Conservation (phyloP, 495 filamentous ascomycete genomes). For the Penicillium canariense region DNA sequence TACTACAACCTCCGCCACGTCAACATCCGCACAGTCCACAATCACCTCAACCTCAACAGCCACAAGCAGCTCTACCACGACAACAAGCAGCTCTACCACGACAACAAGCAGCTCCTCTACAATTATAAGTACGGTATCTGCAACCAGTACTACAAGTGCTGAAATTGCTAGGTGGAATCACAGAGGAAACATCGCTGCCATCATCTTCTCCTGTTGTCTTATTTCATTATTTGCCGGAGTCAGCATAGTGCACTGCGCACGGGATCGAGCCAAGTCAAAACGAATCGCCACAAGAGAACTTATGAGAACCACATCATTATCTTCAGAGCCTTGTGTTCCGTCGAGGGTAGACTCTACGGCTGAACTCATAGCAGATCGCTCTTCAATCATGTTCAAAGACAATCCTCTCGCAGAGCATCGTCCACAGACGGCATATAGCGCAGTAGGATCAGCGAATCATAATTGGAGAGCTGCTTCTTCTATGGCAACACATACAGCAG, state of each 20-base stretch:
- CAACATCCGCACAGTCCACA: background rate
- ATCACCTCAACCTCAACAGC: background rate
- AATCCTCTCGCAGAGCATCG: slow-evolving; percentile 1
- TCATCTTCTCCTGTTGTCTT: slow-evolving; percentile 9
- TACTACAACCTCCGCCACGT: background rate
- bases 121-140: slow-evolving; percentile 11
- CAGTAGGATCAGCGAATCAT: background rate
- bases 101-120: slow-evolving; percentile 5
- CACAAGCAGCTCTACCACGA: no score
- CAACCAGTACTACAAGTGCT: slow-evolving; percentile 12
- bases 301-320: background rate
- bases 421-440: background rate
- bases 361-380: slow-evolving; percentile 4
- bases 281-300: slow-evolving; percentile 11
- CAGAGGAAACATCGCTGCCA: slow-evolving; percentile 15
- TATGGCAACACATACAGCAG: no score
- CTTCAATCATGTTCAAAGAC: slow-evolving; percentile 9
- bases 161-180: slow-evolving; percentile 10
- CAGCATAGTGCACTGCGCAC: slow-evolving; percentile 10
- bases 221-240: slow-evolving; percentile 18
- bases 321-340: background rate
- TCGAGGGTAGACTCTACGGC: slow-evolving; percentile 5
- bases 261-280: slow-evolving; percentile 9
- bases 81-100: slow-evolving; percentile 11
- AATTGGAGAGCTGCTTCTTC: no score